A percentile compares a stretch with the other conserved stretches of the same genome.
phyloP scores from a whole-genome alignment of 108 stramenopile genomes.

The Cyclotella kingstonii region DNA sequence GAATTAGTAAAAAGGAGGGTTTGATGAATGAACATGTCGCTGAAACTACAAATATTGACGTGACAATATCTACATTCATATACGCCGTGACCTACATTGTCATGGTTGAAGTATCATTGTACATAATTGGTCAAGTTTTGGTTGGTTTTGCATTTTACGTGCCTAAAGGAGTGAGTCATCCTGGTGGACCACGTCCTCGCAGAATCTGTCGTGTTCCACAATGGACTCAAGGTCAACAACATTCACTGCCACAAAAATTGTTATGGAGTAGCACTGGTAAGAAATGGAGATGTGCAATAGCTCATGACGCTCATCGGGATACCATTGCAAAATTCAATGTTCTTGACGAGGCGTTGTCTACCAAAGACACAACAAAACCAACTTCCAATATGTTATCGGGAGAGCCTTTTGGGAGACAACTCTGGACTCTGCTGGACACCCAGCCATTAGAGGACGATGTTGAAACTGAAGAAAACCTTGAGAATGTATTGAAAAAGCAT shows the following conservation, averaged over 20 bases:
- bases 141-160: slow-evolving; percentile 14
- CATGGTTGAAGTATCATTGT: slow-evolving; percentile 20
- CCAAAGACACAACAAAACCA: background rate
- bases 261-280: slow-evolving; percentile 1
- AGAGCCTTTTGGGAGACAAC: slow-evolving; percentile 76
- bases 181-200: slow-evolving; percentile 73
- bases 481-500: slow-evolving; percentile 12
- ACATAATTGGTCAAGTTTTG: slow-evolving; percentile 8
- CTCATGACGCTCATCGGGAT: slow-evolving; percentile 69
- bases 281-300: slow-evolving; percentile 66
- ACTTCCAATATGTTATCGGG: slow-evolving; percentile 46
- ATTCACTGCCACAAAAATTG: slow-evolving; percentile 13
- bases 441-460: slow-evolving; percentile 3
- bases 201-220: slow-evolving; percentile 65
- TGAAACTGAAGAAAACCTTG: slow-evolving; percentile 31
- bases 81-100: slow-evolving; percentile 18
- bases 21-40: background rate
- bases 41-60: background rate
- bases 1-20: background rate
- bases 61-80: slow-evolving; percentile 12
- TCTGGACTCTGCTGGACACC: slow-evolving; percentile 52
- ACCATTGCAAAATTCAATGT: slow-evolving; percentile 41
- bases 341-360: slow-evolving; percentile 1
- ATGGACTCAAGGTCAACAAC: slow-evolving; percentile 48
- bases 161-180: slow-evolving; percentile 58